phyloP scores from a whole-genome alignment of 2,329 filamentous ascomycete genomes.

The Microdochium trichocladiopsis region DNA sequence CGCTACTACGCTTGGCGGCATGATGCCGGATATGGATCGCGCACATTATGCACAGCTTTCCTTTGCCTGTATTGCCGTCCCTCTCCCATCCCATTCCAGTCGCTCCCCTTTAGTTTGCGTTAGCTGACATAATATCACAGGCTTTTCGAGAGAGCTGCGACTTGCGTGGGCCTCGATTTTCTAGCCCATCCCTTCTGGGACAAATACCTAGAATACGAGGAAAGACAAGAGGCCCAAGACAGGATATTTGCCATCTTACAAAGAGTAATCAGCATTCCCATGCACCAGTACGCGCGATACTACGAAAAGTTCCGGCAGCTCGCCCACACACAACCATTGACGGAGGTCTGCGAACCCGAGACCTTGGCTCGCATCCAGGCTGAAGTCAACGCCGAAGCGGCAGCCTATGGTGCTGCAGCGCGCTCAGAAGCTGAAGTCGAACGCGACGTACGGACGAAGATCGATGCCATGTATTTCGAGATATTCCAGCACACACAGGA shows the following conservation, averaged over 20 bases:
- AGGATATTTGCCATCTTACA: slow-evolving; percentile 78
- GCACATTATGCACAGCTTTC: slow-evolving; percentile 44
- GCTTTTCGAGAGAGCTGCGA: slow-evolving; percentile 84
- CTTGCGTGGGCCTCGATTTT: slow-evolving; percentile 84
- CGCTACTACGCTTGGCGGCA: slow-evolving; percentile 33
- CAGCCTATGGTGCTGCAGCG: slow-evolving; percentile 39
- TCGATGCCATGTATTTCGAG: slow-evolving; percentile 76
- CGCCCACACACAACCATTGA: slow-evolving; percentile 63
- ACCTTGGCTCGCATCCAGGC: slow-evolving; percentile 60
- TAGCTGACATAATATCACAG: slow-evolving; percentile 43
- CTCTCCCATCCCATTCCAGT: slow-evolving; percentile 16
- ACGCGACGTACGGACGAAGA: slow-evolving; percentile 69
- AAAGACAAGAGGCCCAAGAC: slow-evolving; percentile 76
- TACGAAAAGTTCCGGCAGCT: slow-evolving; percentile 84
- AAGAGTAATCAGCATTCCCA: slow-evolving; percentile 80
- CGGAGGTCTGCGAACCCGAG: slow-evolving; percentile 65
- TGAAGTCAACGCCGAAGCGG: slow-evolving; percentile 63
- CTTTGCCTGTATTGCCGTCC: slow-evolving; percentile 52
- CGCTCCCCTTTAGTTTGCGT: slow-evolving; percentile 7
- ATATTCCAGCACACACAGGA: slow-evolving; percentile 74
- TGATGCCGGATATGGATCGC: slow-evolving; percentile 30
- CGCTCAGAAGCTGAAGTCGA: slow-evolving; percentile 75
- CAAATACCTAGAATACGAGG: slow-evolving; percentile 96
- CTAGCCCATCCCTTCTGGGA: slow-evolving; percentile 97
- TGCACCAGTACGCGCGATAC: slow-evolving; percentile 94